Conservation (phyloP, 768 basidiomycete genomes). For the Kondoa malvinella region DNA sequence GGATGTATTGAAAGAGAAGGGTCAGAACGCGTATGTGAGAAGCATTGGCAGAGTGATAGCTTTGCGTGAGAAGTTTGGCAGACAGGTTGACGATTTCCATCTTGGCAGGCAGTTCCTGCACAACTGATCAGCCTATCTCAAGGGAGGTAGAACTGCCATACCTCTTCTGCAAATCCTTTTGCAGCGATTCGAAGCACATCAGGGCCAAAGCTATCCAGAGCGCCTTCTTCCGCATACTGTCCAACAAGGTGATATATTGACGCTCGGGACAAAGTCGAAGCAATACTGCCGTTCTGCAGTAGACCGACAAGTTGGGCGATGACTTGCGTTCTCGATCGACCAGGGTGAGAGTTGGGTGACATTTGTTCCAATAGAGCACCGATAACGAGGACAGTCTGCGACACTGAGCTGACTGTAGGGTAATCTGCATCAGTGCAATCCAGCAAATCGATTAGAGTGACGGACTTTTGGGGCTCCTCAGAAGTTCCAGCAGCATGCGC, state of each 20-base stretch:
- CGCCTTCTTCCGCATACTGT: constrained; percentile 46
- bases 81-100: constrained; percentile 71
- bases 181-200: constrained; percentile 69
- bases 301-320: constrained; percentile 17
- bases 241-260: constrained; percentile 87
- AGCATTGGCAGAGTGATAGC: constrained; percentile 40
- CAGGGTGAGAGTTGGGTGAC: neutral
- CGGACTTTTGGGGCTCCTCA: neutral
- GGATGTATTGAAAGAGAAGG: constrained; percentile 51
- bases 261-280: constrained; percentile 44
- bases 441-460: neutral
- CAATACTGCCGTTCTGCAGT: constrained; percentile 10
- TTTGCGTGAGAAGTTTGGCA: constrained; percentile 59
- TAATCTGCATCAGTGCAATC: neutral
- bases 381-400: constrained; percentile 18
- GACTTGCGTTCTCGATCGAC: constrained; percentile 9
- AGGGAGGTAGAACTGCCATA: constrained; percentile 27
- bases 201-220: constrained; percentile 50
- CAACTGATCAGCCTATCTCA: neutral
- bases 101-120: constrained; percentile 51
- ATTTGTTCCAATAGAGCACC: neutral
- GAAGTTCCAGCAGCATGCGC: neutral
- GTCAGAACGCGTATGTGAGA: constrained; percentile 30
- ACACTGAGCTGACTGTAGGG: constrained; percentile 13
- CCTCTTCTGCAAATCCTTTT: constrained; percentile 58